Evolutionary conservation across 768 basidiomycete species (phyloP), one percentile per base, ranked within the genome.

Genomic region (Panaeolus papilionaceus): DNA sequence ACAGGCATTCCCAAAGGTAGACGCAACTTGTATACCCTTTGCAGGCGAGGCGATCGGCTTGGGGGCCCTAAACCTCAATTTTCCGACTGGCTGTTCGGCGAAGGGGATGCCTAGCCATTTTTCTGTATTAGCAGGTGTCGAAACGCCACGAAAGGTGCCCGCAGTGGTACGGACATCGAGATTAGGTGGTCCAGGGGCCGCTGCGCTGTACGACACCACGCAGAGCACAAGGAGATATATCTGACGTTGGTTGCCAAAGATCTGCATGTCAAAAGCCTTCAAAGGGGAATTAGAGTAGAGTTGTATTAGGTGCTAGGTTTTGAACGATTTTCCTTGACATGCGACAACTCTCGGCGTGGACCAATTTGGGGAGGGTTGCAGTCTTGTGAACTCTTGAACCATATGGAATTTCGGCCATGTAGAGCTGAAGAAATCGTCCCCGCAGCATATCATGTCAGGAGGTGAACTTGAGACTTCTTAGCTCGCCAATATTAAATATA

Each of bases 101-200:
- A 80, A 92, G 0, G 85, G 89, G 39, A 92, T 83, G 2, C 89
- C 89, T 12, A 89, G 79, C 84, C 88, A 91, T 72, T 80, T 79
- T 62, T 89, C 85, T 10, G 83, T 83, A 9, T 82, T 83, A 61
- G 84, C 83, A 0, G 76, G 61, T 12, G 79, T 80, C 8, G 77
- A 66, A 4, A 84, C 69, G 9, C 87, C 88, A 2, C 80, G 82
- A 68, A 87, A 87, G 0, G 76, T 80, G 4, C 88, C 88, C 7
- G 78, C 81, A 10, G 74, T 78, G 9, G 85, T 70, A 5, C 64
- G 68, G 16, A 87, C 77, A 18, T 85, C 81, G 23, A 83, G 47
- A 18, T 26, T 51, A 20, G 20, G 47, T 51, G 47, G 14, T 26
- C 47, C 47, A 51, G 47, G 47, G n/a, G 47, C 47, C 1, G 47